phyloP scores from a whole-genome alignment of 164 flowering plant genomes.

The Paratinospora sagittata region DNA sequence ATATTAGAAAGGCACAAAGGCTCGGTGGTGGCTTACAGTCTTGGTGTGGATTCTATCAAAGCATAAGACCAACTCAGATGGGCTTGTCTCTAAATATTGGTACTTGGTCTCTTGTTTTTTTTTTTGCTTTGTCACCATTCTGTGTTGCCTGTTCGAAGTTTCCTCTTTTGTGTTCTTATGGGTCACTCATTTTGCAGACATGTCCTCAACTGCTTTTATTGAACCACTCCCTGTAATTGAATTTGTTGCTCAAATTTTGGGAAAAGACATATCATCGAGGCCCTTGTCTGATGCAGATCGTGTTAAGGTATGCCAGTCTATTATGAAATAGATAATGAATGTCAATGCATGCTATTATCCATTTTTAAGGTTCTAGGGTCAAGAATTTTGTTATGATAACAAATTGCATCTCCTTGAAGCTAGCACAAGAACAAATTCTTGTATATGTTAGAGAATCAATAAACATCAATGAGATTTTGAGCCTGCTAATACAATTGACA shows the following conservation, averaged over 20 bases:
- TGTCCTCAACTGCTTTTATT: slow-evolving; percentile 64
- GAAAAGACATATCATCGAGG: slow-evolving; percentile 42
- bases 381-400: background rate
- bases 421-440: background rate
- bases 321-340: background rate
- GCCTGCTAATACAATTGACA: background rate
- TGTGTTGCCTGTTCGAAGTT: background rate
- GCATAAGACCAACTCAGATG: slow-evolving; percentile 71
- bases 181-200: slow-evolving; percentile 30
- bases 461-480: background rate
- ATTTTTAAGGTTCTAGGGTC: background rate
- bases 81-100: slow-evolving; percentile 79
- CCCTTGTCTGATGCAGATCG: slow-evolving; percentile 70
- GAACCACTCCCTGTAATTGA: slow-evolving; percentile 76
- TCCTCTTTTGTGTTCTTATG: background rate
- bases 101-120: slow-evolving; percentile 11
- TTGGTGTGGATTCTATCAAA: slow-evolving; percentile 83
- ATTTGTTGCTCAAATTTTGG: slow-evolving; percentile 53
- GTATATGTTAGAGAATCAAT: background rate
- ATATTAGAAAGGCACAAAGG: slow-evolving; percentile 32
- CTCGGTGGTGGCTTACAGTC: slow-evolving; percentile 57
- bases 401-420: background rate
- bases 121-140: background rate
- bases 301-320: slow-evolving; percentile 39
- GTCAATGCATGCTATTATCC: background rate